Evolutionary conservation across 331 rosid species (phyloP), one percentile per base, ranked within the genome.

Genomic region (Saraca asoca): DNA sequence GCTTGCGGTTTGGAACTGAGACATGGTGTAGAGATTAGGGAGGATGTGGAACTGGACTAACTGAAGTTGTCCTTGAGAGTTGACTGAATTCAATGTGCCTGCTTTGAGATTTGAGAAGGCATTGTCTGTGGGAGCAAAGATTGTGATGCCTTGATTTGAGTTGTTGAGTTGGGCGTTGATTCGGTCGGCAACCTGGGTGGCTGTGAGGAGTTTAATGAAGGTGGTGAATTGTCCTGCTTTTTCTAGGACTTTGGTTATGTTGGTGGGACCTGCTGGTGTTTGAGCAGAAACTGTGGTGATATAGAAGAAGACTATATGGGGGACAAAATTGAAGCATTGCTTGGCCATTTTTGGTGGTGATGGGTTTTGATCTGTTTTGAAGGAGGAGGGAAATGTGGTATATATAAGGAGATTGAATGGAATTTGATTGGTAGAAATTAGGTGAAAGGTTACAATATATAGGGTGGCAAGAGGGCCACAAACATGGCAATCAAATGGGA

Each of bases 211-310:
- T 51, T 81, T 87, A 2, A 84, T 82, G 63, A 92, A 73, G 29
- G 95, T 92, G 43, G 95, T 82, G 91, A 79, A 92, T 12, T 92
- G 98, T 0, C 96, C 98, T 55, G 85, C 98, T 34, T 89, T 92
- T 18, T 89, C 86, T 0, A 92, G 95, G 6, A 92, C 72, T 3
- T 73, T 66, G 9, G 92, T 87, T 51, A 92, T 80, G 77, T 92
- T 86, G 45, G 79, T 71, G 43, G 88, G 88, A 5, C 86, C 86
- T 16, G 90, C 51, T 12, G 81, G 69, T 1, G 92, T 69, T 34
- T 82, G 89, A 42, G 90, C 92, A 5, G 79, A 73, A 24, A 45
- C 56, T 31, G 58, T 58, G 17, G 72, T 34, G 43, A 55, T 46
- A n/a, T 52, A 7, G 58, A 79, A 42, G 60, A 80, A 19, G 24